Base-by-base conservation (phyloP, 2,329 filamentous ascomycete species). In the Annulohypoxylon truncatum region DNA sequence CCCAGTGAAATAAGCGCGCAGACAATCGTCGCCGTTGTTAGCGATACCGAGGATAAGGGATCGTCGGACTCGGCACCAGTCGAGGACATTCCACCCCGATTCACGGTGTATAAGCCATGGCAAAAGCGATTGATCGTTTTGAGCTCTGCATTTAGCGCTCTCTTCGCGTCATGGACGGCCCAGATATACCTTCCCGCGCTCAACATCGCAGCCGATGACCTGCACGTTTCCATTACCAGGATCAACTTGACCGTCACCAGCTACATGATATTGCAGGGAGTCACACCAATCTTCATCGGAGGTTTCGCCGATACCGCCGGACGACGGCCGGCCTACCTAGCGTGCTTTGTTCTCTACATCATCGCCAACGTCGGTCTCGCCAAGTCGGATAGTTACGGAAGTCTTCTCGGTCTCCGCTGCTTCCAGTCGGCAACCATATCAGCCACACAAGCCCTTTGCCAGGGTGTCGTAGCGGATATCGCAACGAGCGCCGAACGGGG, bases 401-500 rank as follows among this genome's bases (percentile, higher is more conserved):
- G 81, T 1, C 73, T 87, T 3, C 64, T 87, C 3, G 74, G 83
- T 7, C 71, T 86, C 4, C 78, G 85, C 3, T 80, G 79, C 64
- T 65, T 86, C 5, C 84, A 87, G 65, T 83, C 81, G 10, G 77
- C 80, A 0, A 84, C 85, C 0, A 83, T 81, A 61, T 84, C 82
- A 48, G 83, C 83, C 0, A 87, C 85, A 0, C 79, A 88, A 18
- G 82, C 87, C 0, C 77, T 90, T 1, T 72, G 70, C 24, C 68
- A 71, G 20, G 87, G 82, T 0, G 81, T 89, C 1, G 82, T 89
- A 3, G 83, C 83, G 0, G 88, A 90, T 67, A 79, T 88, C 6
- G 81, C 82, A 1, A 86, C 85, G 0, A 81, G 82, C 5, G 79
- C 81, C 0, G 86, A 90, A 71, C 79, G 87, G 46, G 85, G 85